A percentile compares a stretch with the other conserved stretches of the same genome.
Conservation (phyloP, 495 filamentous ascomycete species). For the Entonaema liquescens region DNA sequence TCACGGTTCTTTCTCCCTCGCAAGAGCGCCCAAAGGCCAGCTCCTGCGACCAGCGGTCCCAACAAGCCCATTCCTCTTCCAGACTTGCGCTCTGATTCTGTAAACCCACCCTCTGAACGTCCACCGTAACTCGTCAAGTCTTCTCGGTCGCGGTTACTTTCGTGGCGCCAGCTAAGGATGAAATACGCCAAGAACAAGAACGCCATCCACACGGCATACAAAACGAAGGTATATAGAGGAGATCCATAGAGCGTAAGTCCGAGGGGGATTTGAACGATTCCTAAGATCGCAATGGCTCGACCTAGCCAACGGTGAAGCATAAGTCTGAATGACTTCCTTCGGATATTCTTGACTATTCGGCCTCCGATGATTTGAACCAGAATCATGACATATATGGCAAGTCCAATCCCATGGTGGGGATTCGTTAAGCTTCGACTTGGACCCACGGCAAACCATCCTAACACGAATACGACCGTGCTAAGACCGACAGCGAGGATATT, state of each 20-base stretch:
- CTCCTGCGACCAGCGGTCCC: constrained; percentile 64
- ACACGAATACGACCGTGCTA: constrained; percentile 74
- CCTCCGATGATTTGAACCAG: constrained; percentile 84
- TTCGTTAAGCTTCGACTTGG: constrained; percentile 82
- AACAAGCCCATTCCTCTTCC: constrained; percentile 60
- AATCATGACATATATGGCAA: constrained; percentile 87
- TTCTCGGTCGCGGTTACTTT: constrained; percentile 56
- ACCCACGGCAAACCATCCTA: constrained; percentile 84
- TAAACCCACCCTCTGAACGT: constrained; percentile 45
- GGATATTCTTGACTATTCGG: constrained; percentile 70
- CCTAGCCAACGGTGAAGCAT: constrained; percentile 93
- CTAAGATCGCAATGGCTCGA: constrained; percentile 76
- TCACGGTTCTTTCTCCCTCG: constrained; percentile 53
- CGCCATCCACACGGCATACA: constrained; percentile 79
- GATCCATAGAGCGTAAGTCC: constrained; percentile 94
- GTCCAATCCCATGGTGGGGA: constrained; percentile 93
- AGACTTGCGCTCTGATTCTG: constrained; percentile 48
- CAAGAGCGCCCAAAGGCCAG: constrained; percentile 67
- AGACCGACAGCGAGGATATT: constrained; percentile 81
- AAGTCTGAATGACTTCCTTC: constrained; percentile 68
- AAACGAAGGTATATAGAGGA: constrained; percentile 81
- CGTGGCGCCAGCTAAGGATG: constrained; percentile 72
- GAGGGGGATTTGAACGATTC: constrained; percentile 85
- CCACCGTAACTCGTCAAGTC: constrained; percentile 50
- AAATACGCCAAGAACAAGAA: constrained; percentile 75